Base-by-base conservation (phyloP, 148 eudicot species). In the Nepenthes gracilis region DNA sequence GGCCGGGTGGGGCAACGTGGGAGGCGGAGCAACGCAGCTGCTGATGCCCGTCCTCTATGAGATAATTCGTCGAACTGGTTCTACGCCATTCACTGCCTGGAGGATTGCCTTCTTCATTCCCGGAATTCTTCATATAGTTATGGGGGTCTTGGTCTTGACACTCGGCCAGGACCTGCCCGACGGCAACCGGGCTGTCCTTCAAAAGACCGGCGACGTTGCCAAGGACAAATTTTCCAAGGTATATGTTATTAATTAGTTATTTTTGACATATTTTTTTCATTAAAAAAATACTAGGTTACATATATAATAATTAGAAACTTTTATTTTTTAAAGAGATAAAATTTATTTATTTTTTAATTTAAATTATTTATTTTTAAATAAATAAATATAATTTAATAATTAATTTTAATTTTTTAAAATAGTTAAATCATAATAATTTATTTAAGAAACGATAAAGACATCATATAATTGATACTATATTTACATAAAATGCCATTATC, bases 191-290 rank as follows among this genome's bases (percentile, higher is more conserved):
- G 59, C 65, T 36, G 49, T 53, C n/a, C 35, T 81, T 12, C 78
- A 78, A 48, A 73, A 70, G 74, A 78, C 58, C 48, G 85, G 82
- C 9, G 75, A 72, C 4, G 79, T 81, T 47, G 34, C 72, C 32
- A 74, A 77, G 49, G 85, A 78, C 61, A 72, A 81, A 49, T 81
- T 81, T 55, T 72, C 82, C 15, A 81, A 70, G 76, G 82, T 81
- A 47, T 40, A 40, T 40, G 45, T 40, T 40, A 8, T 8, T 40
- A 3, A 3, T 40, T 40, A 23, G 23, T 8, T 40, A 40, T 1
- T 2, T 43, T 64, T 9, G 13, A 15, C 37, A 40, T 33, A 5
- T 4, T 36, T 35, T 12, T 33, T 14, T 33, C 11, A 6, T 54
- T 7, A 14, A 62, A 23, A 23, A 23, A 7, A 55, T 0, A 40